A percentile compares a stretch with the other conserved stretches of the same genome.
Evolutionary conservation across 2,329 filamentous ascomycete genomes (phyloP).

Genomic region (Verticillium nubilum): DNA sequence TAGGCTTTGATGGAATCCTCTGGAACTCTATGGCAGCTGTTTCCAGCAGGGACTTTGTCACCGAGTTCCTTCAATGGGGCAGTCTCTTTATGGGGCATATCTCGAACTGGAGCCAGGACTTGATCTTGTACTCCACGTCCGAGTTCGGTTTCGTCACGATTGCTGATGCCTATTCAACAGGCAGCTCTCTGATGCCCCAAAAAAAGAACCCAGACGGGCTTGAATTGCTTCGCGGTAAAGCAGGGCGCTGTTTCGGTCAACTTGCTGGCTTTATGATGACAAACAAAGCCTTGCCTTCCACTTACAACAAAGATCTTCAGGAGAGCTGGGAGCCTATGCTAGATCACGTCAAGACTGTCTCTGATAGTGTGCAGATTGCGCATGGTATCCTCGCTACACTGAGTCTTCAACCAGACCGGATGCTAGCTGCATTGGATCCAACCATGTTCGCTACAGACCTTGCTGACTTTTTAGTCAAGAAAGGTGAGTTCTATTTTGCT

Average conservation of each 20-base stretch:
- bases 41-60: constrained; percentile 74
- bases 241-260: constrained; percentile 70
- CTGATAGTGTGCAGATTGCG: constrained; percentile 76
- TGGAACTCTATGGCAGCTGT: constrained; percentile 75
- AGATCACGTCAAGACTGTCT: constrained; percentile 75
- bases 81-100: constrained; percentile 75
- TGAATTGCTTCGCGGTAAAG: constrained; percentile 66
- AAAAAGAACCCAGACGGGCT: constrained; percentile 82
- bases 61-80: constrained; percentile 77
- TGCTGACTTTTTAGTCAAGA: constrained; percentile 58
- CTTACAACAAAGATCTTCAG: constrained; percentile 91
- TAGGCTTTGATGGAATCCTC: constrained; percentile 71
- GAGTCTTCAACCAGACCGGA: constrained; percentile 63
- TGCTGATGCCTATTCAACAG: constrained; percentile 75
- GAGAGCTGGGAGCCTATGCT: constrained; percentile 83
- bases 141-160: constrained; percentile 74
- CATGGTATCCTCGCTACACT: constrained; percentile 75
- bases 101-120: constrained; percentile 75
- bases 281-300: constrained; percentile 65
- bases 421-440: constrained; percentile 72
- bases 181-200: constrained; percentile 72
- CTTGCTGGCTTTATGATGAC: constrained; percentile 77
- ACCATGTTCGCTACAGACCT: constrained; percentile 77
- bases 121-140: constrained; percentile 74
- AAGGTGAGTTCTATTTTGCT: too few species aligned